Evolutionary conservation across 2,329 filamentous ascomycete species (phyloP).

Genomic region (Capronia epimyces): DNA sequence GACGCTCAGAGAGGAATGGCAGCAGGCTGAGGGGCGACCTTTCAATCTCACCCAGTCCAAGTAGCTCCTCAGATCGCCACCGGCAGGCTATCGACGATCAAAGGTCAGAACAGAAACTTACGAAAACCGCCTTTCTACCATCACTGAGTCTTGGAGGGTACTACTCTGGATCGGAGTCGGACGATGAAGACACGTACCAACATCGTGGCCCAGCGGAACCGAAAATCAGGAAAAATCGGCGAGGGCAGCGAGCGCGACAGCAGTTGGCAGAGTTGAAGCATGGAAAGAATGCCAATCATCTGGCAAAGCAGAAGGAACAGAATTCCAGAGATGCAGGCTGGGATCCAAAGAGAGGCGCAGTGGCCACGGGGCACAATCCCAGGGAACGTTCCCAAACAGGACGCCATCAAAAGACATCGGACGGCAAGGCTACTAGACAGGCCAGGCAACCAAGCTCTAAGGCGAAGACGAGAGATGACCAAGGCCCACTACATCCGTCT

Average conservation of each 20-base stretch:
- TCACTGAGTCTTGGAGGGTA: slow-evolving; percentile 58
- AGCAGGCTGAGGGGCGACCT: not conserved
- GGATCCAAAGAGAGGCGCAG: slow-evolving; percentile 56
- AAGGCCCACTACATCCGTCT: slow-evolving; percentile 56
- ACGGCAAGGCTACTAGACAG: slow-evolving; percentile 8
- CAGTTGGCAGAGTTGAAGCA: slow-evolving; percentile 59
- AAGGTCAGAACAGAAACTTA: not conserved
- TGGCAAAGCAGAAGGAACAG: slow-evolving; percentile 41
- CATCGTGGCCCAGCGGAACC: slow-evolving; percentile 29
- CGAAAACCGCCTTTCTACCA: slow-evolving; percentile 53
- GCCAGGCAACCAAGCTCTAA: slow-evolving; percentile 6
- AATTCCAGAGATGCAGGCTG: slow-evolving; percentile 49
- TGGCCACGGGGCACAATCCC: slow-evolving; percentile 16
- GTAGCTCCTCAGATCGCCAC: not conserved
- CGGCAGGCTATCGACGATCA: not conserved
- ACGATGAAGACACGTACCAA: slow-evolving; percentile 45
- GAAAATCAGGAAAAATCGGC: slow-evolving; percentile 49
- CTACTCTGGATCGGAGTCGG: slow-evolving; percentile 57
- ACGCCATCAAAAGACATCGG: slow-evolving; percentile 23
- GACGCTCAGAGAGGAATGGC: not conserved
- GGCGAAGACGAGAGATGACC: slow-evolving; percentile 35
- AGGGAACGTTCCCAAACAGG: slow-evolving; percentile 10
- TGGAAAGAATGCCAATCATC: slow-evolving; percentile 54
- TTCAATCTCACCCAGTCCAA: slow-evolving; percentile 15
- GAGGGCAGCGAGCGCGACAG: slow-evolving; percentile 58